A percentile compares a stretch with the other conserved stretches of the same genome.
These are phyloP conservation scores for Xylariales sp. DNA, from an alignment of 2,329 filamentous ascomycete genomes.

Conservation along the genomic window DNA sequence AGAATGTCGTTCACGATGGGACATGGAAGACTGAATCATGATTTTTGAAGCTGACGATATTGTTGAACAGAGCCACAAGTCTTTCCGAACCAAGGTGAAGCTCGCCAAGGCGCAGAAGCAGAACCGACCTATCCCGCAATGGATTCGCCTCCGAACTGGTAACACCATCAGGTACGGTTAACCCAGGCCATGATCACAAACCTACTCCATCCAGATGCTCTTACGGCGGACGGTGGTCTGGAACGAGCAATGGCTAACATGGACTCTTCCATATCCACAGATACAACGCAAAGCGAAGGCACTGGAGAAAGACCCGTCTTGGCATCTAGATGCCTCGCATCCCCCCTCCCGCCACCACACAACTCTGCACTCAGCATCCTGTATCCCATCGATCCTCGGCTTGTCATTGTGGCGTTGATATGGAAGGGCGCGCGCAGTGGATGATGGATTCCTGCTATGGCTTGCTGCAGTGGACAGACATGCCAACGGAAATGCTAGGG, in stretches of 20 bases:
- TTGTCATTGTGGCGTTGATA: conserved; percentile 8
- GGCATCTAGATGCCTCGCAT: conserved; percentile 77
- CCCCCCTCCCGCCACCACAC: conserved; percentile 28
- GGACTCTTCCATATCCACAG: conserved; percentile 56
- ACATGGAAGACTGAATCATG: too few species aligned
- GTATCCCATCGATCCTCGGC: conserved; percentile 7
- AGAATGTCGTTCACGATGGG: too few species aligned
- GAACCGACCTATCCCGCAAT: conserved; percentile 99
- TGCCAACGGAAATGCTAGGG: conserved; percentile 1
- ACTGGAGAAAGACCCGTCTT: conserved; percentile 99
- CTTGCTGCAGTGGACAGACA: background rate
- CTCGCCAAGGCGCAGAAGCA: conserved; percentile 99
- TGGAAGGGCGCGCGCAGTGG: conserved; percentile 11
- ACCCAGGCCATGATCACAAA: conserved; percentile 8
- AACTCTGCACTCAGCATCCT: conserved; percentile 14
- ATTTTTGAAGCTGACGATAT: too few species aligned
- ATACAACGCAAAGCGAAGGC: conserved; percentile 99
- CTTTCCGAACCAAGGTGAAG: conserved; percentile 99
- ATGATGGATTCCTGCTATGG: conserved; percentile 1
- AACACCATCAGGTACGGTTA: conserved; percentile 96
- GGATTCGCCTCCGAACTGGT: conserved; percentile 96
- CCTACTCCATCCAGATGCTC: too few species aligned
- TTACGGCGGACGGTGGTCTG: background rate
- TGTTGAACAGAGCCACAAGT: conserved; percentile 97
- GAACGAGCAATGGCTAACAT: too few species aligned